phyloP scores from a whole-genome alignment of 2,329 filamentous ascomycete genomes.

The Dactylellina sp. region DNA sequence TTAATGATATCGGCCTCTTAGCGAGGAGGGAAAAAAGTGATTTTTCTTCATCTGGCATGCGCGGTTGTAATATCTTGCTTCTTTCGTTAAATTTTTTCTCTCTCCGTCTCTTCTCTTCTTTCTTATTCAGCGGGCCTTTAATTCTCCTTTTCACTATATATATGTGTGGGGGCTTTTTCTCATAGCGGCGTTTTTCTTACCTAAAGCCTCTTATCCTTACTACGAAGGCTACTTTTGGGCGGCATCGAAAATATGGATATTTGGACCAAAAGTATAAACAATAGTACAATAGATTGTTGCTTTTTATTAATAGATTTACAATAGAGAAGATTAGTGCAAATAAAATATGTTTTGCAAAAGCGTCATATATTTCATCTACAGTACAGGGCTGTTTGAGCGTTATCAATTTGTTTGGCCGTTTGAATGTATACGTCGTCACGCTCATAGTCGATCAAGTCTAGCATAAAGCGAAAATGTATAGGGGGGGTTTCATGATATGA shows the following conservation, averaged over 20 bases:
- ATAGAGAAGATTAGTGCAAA: too few relatives aligned
- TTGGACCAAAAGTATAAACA: neutral
- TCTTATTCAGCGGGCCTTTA: conserved; percentile 21
- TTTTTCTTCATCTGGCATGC: neutral
- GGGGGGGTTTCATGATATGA: neutral
- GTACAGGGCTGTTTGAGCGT: too few relatives aligned
- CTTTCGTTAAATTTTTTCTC: too few relatives aligned
- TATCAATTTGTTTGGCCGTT: too few relatives aligned
- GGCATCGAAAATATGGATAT: neutral
- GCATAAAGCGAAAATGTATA: too few relatives aligned
- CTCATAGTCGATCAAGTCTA: too few relatives aligned
- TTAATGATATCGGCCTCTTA: neutral
- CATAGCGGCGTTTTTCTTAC: conserved; percentile 35
- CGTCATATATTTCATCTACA: too few relatives aligned
- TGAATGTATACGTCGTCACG: too few relatives aligned
- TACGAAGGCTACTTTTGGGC: too few relatives aligned
- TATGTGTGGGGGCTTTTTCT: conserved; percentile 11
- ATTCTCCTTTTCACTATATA: conserved; percentile 15
- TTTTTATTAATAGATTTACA: conserved; percentile 29
- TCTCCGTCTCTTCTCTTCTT: neutral
- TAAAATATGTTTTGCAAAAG: too few relatives aligned
- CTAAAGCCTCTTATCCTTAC: conserved; percentile 5
- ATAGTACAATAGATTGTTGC: conserved; percentile 12
- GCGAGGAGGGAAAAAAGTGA: neutral
- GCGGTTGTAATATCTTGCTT: neutral